Percentiles rank a stretch among this genome's conserved stretches.
These are phyloP conservation scores for Amphirosellinia nigrospora DNA, from an alignment of 495 filamentous ascomycete species.

Conservation along the genomic window DNA sequence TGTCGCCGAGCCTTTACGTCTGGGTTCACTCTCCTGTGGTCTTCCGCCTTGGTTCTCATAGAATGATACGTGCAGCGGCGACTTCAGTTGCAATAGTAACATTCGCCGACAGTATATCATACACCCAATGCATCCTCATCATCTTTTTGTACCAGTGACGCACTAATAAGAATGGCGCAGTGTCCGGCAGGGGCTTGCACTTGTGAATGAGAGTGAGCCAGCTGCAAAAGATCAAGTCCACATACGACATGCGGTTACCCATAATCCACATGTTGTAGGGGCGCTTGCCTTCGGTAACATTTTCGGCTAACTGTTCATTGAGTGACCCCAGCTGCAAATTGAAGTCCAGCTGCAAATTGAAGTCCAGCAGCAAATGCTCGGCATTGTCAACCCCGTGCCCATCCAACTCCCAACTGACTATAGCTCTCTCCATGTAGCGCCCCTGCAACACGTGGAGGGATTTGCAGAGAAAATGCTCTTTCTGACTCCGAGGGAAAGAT, in stretches of 20 bases:
- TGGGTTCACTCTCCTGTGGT: background rate
- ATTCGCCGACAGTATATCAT: background rate
- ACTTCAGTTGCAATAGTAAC: too few relatives aligned
- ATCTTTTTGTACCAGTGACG: background rate
- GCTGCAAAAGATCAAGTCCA: background rate
- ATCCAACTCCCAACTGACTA: background rate
- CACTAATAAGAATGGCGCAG: background rate
- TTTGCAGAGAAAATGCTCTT: background rate
- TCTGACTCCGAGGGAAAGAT: background rate
- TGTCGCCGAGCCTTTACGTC: background rate
- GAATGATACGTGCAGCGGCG: too few relatives aligned
- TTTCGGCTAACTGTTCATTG: too few relatives aligned
- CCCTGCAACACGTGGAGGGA: background rate
- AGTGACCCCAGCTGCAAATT: too few relatives aligned
- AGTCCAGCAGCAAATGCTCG: background rate
- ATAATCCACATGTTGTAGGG: too few relatives aligned
- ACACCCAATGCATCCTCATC: background rate
- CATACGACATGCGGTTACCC: background rate
- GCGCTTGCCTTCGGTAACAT: too few relatives aligned
- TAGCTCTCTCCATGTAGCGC: background rate
- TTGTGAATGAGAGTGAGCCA: background rate
- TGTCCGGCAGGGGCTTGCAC: background rate
- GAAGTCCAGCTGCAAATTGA: background rate
- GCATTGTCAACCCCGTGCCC: background rate
- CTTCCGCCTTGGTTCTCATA: too few relatives aligned